A percentile compares a stretch with the other conserved stretches of the same genome.
Conservation (phyloP, 768 basidiomycete genomes). For the Leccinum uliginosum region DNA sequence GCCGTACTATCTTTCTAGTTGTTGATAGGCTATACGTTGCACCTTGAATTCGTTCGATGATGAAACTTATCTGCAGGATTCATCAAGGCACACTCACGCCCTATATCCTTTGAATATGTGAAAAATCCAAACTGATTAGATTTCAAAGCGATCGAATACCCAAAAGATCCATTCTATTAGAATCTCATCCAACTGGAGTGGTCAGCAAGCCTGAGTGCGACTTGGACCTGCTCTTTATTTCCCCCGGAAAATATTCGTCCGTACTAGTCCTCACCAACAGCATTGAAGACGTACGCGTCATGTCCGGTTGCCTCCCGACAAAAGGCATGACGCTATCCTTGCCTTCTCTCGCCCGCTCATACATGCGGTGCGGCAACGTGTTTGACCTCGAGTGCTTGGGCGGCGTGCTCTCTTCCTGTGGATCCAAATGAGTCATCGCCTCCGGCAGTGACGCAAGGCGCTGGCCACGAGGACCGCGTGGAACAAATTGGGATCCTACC, state of each 20-base stretch:
- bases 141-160: neutral
- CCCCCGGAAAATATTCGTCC: neutral
- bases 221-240: constrained; percentile 10
- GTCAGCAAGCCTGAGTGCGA: too few species aligned
- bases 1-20: too few species aligned
- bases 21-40: too few species aligned
- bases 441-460: constrained; percentile 16
- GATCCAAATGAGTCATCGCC: constrained; percentile 2
- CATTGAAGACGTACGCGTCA: constrained; percentile 18
- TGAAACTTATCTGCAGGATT: too few species aligned
- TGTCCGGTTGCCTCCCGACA: constrained; percentile 19
- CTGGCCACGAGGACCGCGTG: constrained; percentile 21
- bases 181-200: neutral
- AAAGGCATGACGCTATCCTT: constrained; percentile 22
- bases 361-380: constrained; percentile 41
- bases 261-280: constrained; percentile 7
- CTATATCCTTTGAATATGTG: neutral
- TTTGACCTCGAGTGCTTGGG: constrained; percentile 18
- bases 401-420: constrained; percentile 23
- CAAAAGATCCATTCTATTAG: too few species aligned
- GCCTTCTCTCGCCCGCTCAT: constrained; percentile 34
- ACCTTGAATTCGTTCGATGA: too few species aligned
- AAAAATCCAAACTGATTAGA: neutral
- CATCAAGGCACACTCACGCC: too few species aligned
- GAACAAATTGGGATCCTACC: constrained; percentile 12